A percentile compares a stretch with the other conserved stretches of the same genome.
Conservation (phyloP, 2,329 filamentous ascomycete species). For the Cytospora piceae region DNA sequence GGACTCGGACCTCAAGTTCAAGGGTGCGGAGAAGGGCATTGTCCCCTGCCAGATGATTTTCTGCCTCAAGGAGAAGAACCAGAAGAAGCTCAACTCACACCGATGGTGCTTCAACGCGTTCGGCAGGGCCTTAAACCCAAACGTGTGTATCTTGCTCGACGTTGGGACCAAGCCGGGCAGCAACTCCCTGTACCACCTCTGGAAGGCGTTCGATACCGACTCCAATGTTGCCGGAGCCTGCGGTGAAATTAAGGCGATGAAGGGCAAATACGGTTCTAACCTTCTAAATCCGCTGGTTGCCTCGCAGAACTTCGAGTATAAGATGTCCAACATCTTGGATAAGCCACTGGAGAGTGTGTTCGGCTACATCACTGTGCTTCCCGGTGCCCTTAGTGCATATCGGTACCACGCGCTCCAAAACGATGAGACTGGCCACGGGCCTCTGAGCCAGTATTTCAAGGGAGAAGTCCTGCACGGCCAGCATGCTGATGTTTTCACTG, state of each 20-base stretch:
- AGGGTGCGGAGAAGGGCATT: conserved; percentile 98
- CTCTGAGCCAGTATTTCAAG: conserved; percentile 98
- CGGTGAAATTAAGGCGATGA: conserved; percentile 96
- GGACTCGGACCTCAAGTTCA: conserved; percentile 95
- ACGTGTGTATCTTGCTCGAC: conserved; percentile 95
- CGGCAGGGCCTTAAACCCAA: conserved; percentile 87
- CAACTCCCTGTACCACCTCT: conserved; percentile 94
- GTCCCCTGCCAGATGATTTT: conserved; percentile 98
- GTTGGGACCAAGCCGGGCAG: conserved; percentile 90
- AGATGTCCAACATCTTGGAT: conserved; percentile 99
- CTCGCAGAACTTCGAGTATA: conserved; percentile 99
- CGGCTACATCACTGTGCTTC: conserved; percentile 96
- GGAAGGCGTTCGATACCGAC: conserved; percentile 98
- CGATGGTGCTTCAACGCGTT: conserved; percentile 99
- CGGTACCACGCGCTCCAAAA: conserved; percentile 96
- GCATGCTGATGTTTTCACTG: conserved; percentile 95
- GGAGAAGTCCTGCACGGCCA: conserved; percentile 96
- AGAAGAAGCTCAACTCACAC: conserved; percentile 97
- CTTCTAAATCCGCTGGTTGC: conserved; percentile 93
- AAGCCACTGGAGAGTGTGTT: conserved; percentile 97
- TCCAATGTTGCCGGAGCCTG: conserved; percentile 97
- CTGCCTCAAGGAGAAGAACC: conserved; percentile 96
- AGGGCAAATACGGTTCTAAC: conserved; percentile 80
- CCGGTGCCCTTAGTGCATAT: conserved; percentile 93
- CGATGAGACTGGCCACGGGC: conserved; percentile 92